Evolutionary conservation across 257 asterid species (phyloP).

Genomic region (Coffea eugenioides): DNA sequence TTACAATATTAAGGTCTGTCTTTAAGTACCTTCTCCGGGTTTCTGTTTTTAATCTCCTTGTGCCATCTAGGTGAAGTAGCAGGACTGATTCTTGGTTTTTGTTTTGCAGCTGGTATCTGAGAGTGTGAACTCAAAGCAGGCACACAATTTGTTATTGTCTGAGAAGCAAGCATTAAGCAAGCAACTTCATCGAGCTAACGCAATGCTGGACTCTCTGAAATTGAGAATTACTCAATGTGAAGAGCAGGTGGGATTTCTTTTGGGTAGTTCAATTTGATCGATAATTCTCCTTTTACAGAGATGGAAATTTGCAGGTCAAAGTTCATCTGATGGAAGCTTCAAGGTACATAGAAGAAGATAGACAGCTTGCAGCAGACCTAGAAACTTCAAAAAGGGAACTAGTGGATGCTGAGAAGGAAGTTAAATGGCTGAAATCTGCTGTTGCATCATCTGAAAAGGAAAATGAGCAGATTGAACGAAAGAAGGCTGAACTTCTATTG

Average conservation of each 20-base stretch:
- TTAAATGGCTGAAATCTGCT: conserved; percentile 82
- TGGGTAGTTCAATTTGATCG: conserved; percentile 7
- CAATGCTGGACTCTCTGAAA: conserved; percentile 63
- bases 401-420: conserved; percentile 89
- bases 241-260: conserved; percentile 59
- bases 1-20: conserved; percentile 76
- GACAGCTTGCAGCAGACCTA: conserved; percentile 50
- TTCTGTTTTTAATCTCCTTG: conserved; percentile 6
- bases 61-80: conserved; percentile 17
- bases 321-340: conserved; percentile 56
- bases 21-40: conserved; percentile 6
- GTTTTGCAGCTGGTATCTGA: conserved; percentile 86
- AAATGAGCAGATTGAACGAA: conserved; percentile 80
- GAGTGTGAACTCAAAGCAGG: conserved; percentile 91
- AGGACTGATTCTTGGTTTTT: conserved; percentile 16
- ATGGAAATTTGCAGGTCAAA: conserved; percentile 61
- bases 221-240: conserved; percentile 59
- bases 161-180: conserved; percentile 61
- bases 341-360: conserved; percentile 65
- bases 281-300: conserved; percentile 20
- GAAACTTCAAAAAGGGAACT: conserved; percentile 80
- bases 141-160: conserved; percentile 58
- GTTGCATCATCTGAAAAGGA: conserved; percentile 75
- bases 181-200: conserved; percentile 63
- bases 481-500: conserved; percentile 60